Percentiles rank a stretch among this genome's conserved stretches.
Conservation (phyloP, 2,329 filamentous ascomycete genomes). For the Paracorniculantispora psalliotae region DNA sequence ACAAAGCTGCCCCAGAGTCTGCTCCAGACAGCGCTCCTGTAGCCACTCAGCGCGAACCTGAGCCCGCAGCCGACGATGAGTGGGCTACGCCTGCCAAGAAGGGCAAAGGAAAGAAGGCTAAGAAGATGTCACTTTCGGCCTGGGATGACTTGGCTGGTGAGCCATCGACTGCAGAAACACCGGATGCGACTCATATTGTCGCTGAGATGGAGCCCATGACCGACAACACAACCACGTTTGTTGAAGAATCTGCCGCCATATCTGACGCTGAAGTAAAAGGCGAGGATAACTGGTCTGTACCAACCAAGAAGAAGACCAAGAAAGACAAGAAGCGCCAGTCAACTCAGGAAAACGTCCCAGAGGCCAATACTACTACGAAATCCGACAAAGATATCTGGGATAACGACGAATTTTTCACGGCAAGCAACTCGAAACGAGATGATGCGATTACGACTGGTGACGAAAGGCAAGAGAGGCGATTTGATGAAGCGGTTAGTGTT, state of each 20-base stretch:
- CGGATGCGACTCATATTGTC: background rate
- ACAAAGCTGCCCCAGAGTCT: background rate
- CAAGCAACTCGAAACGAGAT: background rate
- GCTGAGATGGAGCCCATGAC: background rate
- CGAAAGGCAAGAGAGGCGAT: conserved; percentile 11
- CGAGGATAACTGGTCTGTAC: conserved; percentile 2
- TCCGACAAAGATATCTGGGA: conserved; percentile 21
- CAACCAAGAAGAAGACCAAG: conserved; percentile 23
- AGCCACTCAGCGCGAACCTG: background rate
- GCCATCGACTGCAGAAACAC: background rate
- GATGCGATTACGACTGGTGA: conserved; percentile 10
- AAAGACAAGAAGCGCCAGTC: conserved; percentile 33
- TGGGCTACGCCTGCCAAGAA: background rate
- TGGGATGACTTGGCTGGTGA: background rate
- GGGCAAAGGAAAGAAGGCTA: conserved; percentile 12
- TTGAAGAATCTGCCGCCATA: background rate
- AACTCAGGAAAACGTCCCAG: conserved; percentile 8
- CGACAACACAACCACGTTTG: background rate
- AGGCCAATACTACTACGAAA: conserved; percentile 13
- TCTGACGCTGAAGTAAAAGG: background rate
- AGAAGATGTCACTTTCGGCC: conserved; percentile 7
- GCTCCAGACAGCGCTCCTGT: background rate
- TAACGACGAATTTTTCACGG: conserved; percentile 21
- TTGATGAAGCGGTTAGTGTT: conserved; percentile 15
- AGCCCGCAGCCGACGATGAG: background rate